phyloP scores from a whole-genome alignment of 2,329 filamentous ascomycete genomes.

The Sarocladium brachiariae region DNA sequence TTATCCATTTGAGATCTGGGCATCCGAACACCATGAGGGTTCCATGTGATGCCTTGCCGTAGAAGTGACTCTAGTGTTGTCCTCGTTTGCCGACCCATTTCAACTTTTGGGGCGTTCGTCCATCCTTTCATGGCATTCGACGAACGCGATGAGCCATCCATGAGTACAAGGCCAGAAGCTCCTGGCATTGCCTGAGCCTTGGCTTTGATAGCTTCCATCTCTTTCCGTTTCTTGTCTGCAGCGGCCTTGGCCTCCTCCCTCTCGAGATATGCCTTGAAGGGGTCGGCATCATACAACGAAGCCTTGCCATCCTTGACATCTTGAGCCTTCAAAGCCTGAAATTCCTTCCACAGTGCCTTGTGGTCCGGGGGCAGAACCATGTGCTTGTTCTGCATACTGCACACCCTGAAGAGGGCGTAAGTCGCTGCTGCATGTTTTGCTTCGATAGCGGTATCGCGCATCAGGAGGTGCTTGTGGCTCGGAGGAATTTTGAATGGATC shows the following conservation, averaged over 20 bases:
- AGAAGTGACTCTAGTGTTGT: constrained; percentile 74
- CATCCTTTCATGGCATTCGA: constrained; percentile 63
- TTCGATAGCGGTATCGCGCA: constrained; percentile 75
- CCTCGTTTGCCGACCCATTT: constrained; percentile 80
- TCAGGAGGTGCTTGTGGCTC: constrained; percentile 67
- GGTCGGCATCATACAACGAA: constrained; percentile 95
- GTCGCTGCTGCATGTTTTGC: constrained; percentile 90
- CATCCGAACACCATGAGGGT: constrained; percentile 68
- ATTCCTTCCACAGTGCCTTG: constrained; percentile 85
- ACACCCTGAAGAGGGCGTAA: constrained; percentile 84
- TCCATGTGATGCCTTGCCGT: constrained; percentile 76
- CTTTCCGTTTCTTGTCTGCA: constrained; percentile 72
- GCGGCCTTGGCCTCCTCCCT: constrained; percentile 69
- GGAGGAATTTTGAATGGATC: constrained; percentile 77
- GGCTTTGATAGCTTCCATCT: constrained; percentile 59
- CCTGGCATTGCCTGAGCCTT: constrained; percentile 60
- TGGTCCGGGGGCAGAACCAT: constrained; percentile 91
- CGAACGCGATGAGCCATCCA: constrained; percentile 26
- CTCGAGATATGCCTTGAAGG: constrained; percentile 75
- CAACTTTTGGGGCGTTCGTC: constrained; percentile 80
- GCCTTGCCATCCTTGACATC: constrained; percentile 69
- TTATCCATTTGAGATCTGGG: constrained; percentile 45
- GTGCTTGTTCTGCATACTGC: constrained; percentile 92
- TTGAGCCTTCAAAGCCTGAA: constrained; percentile 71
- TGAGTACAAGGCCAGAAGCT: constrained; percentile 47